A percentile compares a stretch with the other conserved stretches of the same genome.
phyloP scores from a whole-genome alignment of 2,329 filamentous ascomycete genomes.

The Cladosporium sp. region DNA sequence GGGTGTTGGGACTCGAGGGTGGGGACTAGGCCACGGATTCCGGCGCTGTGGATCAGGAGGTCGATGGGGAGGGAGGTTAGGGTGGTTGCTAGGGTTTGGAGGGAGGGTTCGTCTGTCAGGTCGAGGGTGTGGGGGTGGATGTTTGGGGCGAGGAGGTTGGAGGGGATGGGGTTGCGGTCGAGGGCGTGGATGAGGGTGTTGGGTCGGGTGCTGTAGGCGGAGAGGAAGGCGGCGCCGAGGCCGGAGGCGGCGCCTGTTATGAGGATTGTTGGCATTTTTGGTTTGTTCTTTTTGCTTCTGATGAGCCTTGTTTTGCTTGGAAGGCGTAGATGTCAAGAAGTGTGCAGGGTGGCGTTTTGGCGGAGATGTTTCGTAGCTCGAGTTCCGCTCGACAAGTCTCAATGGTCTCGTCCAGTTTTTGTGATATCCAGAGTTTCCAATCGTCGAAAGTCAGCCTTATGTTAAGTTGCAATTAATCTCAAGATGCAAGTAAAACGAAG shows the following conservation, averaged over 20 bases:
- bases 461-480: too few species aligned
- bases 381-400: too few species aligned
- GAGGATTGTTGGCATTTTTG: constrained; percentile 28
- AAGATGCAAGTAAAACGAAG: too few species aligned
- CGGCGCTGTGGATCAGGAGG: constrained; percentile 42
- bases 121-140: constrained; percentile 23
- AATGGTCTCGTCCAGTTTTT: too few species aligned
- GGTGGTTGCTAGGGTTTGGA: constrained; percentile 19
- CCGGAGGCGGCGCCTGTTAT: constrained; percentile 36
- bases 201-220: constrained; percentile 21
- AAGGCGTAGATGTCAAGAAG: too few species aligned
- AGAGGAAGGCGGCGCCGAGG: constrained; percentile 34
- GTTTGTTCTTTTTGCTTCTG: too few species aligned
- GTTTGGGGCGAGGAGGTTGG: constrained; percentile 19
- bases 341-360: too few species aligned
- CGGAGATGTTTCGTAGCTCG: too few species aligned
- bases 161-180: constrained; percentile 22
- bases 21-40: constrained; percentile 41
- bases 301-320: too few species aligned
- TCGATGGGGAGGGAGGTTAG: constrained; percentile 28
- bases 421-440: too few species aligned
- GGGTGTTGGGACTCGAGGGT: constrained; percentile 22
- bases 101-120: constrained; percentile 23
- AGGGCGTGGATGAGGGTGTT: constrained; percentile 30
- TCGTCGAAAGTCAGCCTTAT: too few species aligned